Percentiles rank a stretch among this genome's conserved stretches.
Conservation (phyloP, 1,284 basidiomycete genomes). For the Butyriboletus appendiculatus region DNA sequence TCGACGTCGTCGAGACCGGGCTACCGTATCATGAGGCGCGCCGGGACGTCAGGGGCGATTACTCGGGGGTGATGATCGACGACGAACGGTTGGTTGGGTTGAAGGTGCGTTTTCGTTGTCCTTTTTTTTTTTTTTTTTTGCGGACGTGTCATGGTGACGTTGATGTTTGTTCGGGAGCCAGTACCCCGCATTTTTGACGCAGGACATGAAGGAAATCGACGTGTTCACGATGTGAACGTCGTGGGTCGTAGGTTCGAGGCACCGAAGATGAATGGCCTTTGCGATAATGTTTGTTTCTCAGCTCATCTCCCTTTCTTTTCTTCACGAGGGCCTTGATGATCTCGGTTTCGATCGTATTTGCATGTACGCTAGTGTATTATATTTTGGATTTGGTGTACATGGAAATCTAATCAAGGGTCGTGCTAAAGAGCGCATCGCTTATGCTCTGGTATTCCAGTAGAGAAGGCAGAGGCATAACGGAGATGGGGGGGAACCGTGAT, state of each 20-base stretch:
- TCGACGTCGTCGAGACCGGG: conserved; percentile 21
- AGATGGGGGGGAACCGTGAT: too few relatives aligned
- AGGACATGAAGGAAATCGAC: conserved; percentile 35
- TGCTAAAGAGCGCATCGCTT: background rate
- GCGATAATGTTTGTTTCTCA: background rate
- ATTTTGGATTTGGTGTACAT: background rate
- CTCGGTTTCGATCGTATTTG: background rate
- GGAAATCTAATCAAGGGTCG: background rate
- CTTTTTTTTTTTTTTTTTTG: too few relatives aligned
- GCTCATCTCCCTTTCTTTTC: background rate
- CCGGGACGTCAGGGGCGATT: conserved; percentile 18
- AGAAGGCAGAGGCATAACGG: background rate
- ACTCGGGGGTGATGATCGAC: conserved; percentile 40
- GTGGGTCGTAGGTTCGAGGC: too few relatives aligned
- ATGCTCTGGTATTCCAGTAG: background rate
- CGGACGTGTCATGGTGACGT: background rate
- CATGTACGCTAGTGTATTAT: background rate
- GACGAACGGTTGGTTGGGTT: conserved; percentile 38
- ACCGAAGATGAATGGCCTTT: background rate
- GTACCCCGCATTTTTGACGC: conserved; percentile 18
- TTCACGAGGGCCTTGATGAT: background rate
- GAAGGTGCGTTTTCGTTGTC: conserved; percentile 29
- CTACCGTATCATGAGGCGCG: conserved; percentile 23
- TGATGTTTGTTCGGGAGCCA: background rate
- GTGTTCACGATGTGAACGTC: conserved; percentile 32